Evolutionary conservation across 306 rosid species (phyloP).

Genomic region (Malus sylvestris): DNA sequence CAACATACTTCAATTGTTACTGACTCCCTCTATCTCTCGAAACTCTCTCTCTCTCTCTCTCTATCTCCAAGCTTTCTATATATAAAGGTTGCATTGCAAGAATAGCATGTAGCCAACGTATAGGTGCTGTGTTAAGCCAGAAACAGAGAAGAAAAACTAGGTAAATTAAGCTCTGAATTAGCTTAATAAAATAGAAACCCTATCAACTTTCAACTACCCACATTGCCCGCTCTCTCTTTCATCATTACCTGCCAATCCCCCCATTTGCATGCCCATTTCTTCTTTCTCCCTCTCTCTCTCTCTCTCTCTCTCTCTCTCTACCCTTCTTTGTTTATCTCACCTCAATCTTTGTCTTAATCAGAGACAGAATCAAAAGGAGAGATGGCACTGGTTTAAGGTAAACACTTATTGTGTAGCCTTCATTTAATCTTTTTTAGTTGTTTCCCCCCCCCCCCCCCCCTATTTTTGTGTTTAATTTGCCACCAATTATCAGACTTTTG

Average conservation of each 20-base stretch:
- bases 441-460: not conserved
- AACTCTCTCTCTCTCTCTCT: not conserved
- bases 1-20: not conserved
- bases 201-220: constrained; percentile 9
- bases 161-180: not conserved
- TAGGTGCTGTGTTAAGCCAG: not conserved
- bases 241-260: constrained; percentile 22
- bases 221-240: constrained; percentile 45
- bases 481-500: not conserved
- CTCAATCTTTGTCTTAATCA: constrained; percentile 9
- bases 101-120: constrained; percentile 25
- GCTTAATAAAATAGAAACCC: not conserved
- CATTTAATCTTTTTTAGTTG: not conserved
- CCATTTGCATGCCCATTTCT: constrained; percentile 10
- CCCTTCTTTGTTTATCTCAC: constrained; percentile 15
- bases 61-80: constrained; percentile 4
- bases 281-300: not conserved
- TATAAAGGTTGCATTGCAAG: constrained; percentile 34
- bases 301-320: constrained; percentile 14
- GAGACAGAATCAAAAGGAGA: too few relatives aligned
- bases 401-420: not conserved
- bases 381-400: constrained; percentile 23
- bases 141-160: not conserved
- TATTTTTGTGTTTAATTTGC: not conserved
- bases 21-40: too few relatives aligned